Base-by-base conservation (phyloP, 2,329 filamentous ascomycete genomes). In the Laburnicola sp. region DNA sequence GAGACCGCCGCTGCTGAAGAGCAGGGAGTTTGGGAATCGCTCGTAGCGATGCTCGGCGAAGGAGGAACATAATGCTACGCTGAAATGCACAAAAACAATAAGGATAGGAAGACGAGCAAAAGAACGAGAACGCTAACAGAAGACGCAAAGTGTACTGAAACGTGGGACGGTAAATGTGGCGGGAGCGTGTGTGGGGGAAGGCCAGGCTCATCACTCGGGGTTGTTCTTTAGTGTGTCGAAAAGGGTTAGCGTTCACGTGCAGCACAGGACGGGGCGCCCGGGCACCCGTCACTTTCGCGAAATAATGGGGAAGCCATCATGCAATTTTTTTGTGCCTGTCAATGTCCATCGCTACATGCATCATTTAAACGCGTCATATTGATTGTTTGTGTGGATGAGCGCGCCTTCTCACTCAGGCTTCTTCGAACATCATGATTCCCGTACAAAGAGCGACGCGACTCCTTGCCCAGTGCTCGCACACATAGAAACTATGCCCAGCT, bases 401-500 rank as follows among this genome's bases (percentile, higher is more conserved):
- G 16, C 22, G 7, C 16, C 16, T 16, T 31, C 10, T 4, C 2
- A 23, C 11, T 23, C 2, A 6, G 25, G n/a, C 3, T n/a, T 25
- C 4, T 30, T n/a, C 28, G 4, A 16, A 7, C 21, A 3, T 45
- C 45, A 67, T 47, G 56, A 59, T 53, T 70, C 67, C 21, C 67
- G 58, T 25, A 70, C 56, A 43, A 69, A 69, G 30, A 70, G 34
- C 22, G 67, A 69, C 16, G 67, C 67, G 21, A 69, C 66, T 3
- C 66, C 67, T 1, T 62, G 58, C 1, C 67, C 67, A 26, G 67
- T 70, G 39, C 66, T 69, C 22, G 68, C 66, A 72, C 92, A 96
- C 90, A 96, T 95, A 66, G 88, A 94, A 44, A 96, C 86, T 39
- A 96, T 89, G 54, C 92, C 91, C 42, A 96, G 78, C 73, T 94